Base-by-base conservation (phyloP, 306 rosid genomes). In the Inga leiocalycina region DNA sequence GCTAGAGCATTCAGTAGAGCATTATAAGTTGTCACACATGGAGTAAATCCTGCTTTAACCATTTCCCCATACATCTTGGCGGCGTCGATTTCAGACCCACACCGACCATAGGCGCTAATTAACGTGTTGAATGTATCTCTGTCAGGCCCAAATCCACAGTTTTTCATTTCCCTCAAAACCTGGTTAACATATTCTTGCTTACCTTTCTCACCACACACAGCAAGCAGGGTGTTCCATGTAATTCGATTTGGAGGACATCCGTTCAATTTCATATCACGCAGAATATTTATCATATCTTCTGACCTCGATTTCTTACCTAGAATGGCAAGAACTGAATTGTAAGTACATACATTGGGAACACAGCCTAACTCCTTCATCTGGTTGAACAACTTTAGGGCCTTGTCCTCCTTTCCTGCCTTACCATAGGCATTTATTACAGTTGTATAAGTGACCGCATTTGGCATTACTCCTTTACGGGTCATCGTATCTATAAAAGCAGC, bases 181-280 rank as follows among this genome's bases (percentile, higher is more conserved):
- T 35, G 91, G 56, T 80, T 89, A 84, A 97, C 93, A 87, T 86
- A 86, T 76, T 78, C 79, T 89, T 87, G 94, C 84, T 87, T 93
- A 74, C 97, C 98, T 86, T 88, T 90, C 78, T 89, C 94, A 49
- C 98, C 92, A 70, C 97, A 94, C 76, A 97, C 89, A 76, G 97
- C 98, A 62, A 97, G 95, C 94, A 97, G 87, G 16, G 98, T 90
- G 84, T 97, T 97, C 99, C 99, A 97, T 0, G 98, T 97, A 43
- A 90, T 81, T 8, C 90, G 94, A 82, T 92, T 88, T 34, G 99
- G 99, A 49, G 93, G 89, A 86, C 98, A 94, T 27, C 97, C 97
- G 83, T 83, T 87, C 62, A 54, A 85, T 79, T 92, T 94, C 99
- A 97, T 97, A 76, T 97, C 99, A 80, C 89, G 30, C 8, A 94